Base-by-base conservation (phyloP, 202 grass and related monocot genomes). In the Bolboschoenoplectus hybrid region DNA sequence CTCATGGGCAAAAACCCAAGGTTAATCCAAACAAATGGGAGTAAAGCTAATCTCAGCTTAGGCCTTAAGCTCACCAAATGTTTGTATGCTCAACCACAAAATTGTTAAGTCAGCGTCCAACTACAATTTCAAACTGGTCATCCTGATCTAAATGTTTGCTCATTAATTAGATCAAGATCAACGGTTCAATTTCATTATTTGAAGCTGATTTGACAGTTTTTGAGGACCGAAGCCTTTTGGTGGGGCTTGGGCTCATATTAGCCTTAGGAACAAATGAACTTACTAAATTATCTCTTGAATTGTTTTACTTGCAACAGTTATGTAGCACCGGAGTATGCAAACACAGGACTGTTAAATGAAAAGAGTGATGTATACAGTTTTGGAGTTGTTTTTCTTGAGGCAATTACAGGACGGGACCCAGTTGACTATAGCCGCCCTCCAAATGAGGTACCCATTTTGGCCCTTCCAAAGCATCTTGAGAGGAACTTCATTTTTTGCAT, bases 291-390 rank as follows among this genome's bases (percentile, higher is more conserved):
- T 40, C 34, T 32, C 2, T 36, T 32, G 9, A 34, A 60, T 85
- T 81, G 74, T 44, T 40, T 74, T 57, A 57, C 16, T 64, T 44
- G 60, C 2, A 44, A 26, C 90, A 99, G 97, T 40, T 99, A 99
- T 87, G 97, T 99, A 4, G 97, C 97, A 1, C 97, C 97, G 17
- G 97, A 99, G 73, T 99, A 99, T 96, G 97, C 97, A 86, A 94
- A 96, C 72, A 96, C 91, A 80, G 97, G 97, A 67, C 89, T 99
- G 85, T 53, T 99, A 85, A 99, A 99, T 87, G 97, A 99, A 87
- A 99, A 99, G 89, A 99, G 97, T 85, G 97, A 99, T 34, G 86
- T 99, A 10, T 99, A 99, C 52, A 99, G 97, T 86, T 99, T 99
- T 88, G 97, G 97, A 52, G 97, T 99, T 81, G 90, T 99, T 90